These are phyloP conservation scores for Rossbeevera mucosa DNA, from an alignment of 768 basidiomycete species.

Conservation along the genomic window DNA sequence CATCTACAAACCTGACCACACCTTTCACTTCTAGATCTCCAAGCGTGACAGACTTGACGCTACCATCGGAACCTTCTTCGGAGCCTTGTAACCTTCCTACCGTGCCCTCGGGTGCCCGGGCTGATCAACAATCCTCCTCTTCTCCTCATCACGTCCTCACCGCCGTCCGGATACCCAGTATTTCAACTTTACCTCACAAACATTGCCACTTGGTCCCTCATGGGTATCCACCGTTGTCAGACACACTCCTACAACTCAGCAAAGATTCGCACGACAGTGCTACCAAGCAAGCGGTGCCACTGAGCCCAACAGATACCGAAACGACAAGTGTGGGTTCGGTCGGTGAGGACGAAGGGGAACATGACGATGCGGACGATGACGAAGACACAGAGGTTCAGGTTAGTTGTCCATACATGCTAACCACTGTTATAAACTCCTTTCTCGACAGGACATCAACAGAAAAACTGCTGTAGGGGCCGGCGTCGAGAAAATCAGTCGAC, in stretches of 20 bases:
- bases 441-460: constrained; percentile 21
- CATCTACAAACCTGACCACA: constrained; percentile 17
- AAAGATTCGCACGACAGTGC: constrained; percentile 1
- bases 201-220: constrained; percentile 1
- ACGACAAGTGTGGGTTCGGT: constrained; percentile 8
- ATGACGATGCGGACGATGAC: constrained; percentile 19
- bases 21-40: constrained; percentile 21
- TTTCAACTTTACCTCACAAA: constrained; percentile 6
- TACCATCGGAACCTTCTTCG: constrained; percentile 1
- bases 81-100: neutral
- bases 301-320: constrained; percentile 12
- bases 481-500: constrained; percentile 35
- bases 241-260: constrained; percentile 6
- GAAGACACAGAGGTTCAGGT: constrained; percentile 22
- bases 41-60: constrained; percentile 16
- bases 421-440: constrained; percentile 3
- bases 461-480: constrained; percentile 34
- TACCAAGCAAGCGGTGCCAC: neutral
- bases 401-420: neutral
- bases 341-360: constrained; percentile 11
- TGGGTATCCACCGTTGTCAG: neutral
- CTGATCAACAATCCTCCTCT: neutral
- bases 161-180: constrained; percentile 22
- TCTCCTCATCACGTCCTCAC: constrained; percentile 15
- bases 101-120: neutral